These are phyloP conservation scores for Penicillium cataractarum DNA, from an alignment of 495 filamentous ascomycete genomes.

Conservation along the genomic window DNA sequence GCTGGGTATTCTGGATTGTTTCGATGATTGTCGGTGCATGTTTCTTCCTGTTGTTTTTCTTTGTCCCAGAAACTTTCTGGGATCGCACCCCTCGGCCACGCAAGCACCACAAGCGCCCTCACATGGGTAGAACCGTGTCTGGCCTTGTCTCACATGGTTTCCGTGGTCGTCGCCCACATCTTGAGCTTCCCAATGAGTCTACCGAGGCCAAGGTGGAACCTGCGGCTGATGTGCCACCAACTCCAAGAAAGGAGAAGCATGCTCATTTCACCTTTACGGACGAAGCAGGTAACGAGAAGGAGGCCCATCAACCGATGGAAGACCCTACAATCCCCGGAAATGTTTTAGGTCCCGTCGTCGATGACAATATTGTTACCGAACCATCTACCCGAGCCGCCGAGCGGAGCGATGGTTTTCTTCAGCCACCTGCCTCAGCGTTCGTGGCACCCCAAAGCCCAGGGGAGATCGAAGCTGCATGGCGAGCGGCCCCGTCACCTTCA, in stretches of 20 bases:
- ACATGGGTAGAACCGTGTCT: constrained; percentile 43
- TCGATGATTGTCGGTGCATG: constrained; percentile 82
- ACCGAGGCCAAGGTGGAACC: constrained; percentile 5
- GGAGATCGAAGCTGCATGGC: constrained; percentile 32
- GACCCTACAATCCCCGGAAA: neutral
- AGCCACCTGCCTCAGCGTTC: constrained; percentile 12
- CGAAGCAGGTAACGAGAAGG: constrained; percentile 26
- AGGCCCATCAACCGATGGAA: constrained; percentile 3
- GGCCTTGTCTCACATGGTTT: constrained; percentile 43
- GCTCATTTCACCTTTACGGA: constrained; percentile 62
- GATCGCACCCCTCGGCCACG: constrained; percentile 77
- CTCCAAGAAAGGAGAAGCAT: constrained; percentile 33
- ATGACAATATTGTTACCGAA: constrained; percentile 9
- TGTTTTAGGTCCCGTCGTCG: neutral
- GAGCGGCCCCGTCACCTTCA: constrained; percentile 29
- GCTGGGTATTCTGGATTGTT: constrained; percentile 85
- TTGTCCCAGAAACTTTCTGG: constrained; percentile 97
- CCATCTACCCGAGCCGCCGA: constrained; percentile 17
- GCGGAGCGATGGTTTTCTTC: constrained; percentile 16
- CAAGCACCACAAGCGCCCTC: constrained; percentile 39
- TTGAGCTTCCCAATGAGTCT: constrained; percentile 21
- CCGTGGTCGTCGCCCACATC: constrained; percentile 38
- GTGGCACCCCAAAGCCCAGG: constrained; percentile 7
- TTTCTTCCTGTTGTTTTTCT: constrained; percentile 77
- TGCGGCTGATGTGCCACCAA: constrained; percentile 8